Conservation (phyloP, 495 filamentous ascomycete species). For the Annulohypoxylon maeteangense region DNA sequence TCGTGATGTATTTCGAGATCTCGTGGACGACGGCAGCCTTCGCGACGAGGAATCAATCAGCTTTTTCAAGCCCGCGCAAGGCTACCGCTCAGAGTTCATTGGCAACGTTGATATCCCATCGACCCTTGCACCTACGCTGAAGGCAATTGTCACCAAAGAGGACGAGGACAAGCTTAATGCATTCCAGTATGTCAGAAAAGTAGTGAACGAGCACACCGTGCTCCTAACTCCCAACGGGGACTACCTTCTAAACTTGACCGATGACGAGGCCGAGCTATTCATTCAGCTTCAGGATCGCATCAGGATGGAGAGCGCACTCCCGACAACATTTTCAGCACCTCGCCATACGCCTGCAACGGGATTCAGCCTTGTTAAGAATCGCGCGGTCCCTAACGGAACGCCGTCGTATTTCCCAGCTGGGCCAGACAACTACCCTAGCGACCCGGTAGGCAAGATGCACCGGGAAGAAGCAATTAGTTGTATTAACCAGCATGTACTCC, state of each 20-base stretch:
- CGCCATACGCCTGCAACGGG: constrained; percentile 58
- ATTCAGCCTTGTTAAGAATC: constrained; percentile 65
- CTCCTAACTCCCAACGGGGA: constrained; percentile 83
- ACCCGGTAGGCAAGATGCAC: constrained; percentile 66
- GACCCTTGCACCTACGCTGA: constrained; percentile 50
- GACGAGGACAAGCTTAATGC: constrained; percentile 60
- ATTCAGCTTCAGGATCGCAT: constrained; percentile 76
- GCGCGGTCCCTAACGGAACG: constrained; percentile 65
- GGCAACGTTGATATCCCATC: constrained; percentile 19
- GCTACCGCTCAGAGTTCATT: constrained; percentile 39
- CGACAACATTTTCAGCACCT: constrained; percentile 60
- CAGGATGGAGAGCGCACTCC: constrained; percentile 52
- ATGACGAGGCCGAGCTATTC: constrained; percentile 80
- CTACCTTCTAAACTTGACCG: constrained; percentile 77
- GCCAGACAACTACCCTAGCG: constrained; percentile 54
- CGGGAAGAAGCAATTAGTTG: constrained; percentile 71
- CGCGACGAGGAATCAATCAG: constrained; percentile 44
- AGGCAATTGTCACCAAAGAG: constrained; percentile 62
- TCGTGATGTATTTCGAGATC: constrained; percentile 44
- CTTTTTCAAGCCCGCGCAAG: constrained; percentile 44
- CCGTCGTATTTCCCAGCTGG: constrained; percentile 62
- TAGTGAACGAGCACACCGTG: constrained; percentile 61
- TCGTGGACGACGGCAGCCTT: constrained; percentile 37
- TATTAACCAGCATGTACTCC: constrained; percentile 73
- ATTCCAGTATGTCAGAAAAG: constrained; percentile 62